Evolutionary conservation across 2,329 filamentous ascomycete species (phyloP).

Genomic region (Pestalotiopsis sp.): DNA sequence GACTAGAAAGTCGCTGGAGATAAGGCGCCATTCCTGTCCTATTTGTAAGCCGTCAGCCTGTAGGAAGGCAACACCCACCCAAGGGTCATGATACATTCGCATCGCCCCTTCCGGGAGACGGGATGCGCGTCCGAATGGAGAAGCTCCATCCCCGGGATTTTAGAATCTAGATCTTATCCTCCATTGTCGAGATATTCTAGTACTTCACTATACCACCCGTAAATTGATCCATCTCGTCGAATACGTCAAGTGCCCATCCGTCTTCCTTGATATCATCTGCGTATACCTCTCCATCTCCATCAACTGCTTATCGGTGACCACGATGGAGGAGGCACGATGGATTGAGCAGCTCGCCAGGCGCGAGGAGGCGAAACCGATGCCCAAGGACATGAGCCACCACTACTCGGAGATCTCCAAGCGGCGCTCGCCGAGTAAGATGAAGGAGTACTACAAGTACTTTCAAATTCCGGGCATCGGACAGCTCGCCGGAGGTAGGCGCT

Average conservation of each 20-base stretch:
- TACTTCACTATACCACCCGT: neutral
- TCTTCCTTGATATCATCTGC: neutral
- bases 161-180: neutral
- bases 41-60: constrained; percentile 11
- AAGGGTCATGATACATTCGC: constrained; percentile 1
- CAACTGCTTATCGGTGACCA: neutral
- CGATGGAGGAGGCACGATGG: constrained; percentile 10
- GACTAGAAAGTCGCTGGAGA: constrained; percentile 10
- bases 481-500: constrained; percentile 57
- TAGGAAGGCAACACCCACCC: constrained; percentile 2
- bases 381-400: constrained; percentile 79
- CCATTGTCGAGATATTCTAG: neutral
- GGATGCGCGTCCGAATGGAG: neutral
- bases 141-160: constrained; percentile 1
- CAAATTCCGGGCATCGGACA: constrained; percentile 63
- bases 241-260: no score
- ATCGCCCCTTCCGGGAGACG: neutral
- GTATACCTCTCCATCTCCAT: neutral
- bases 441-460: constrained; percentile 87
- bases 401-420: constrained; percentile 71
- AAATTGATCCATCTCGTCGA: neutral
- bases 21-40: neutral
- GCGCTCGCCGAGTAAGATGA: constrained; percentile 68
- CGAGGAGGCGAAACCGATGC: constrained; percentile 41
- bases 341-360: constrained; percentile 12